Evolutionary conservation across 139 green algal species (phyloP), one percentile per base, ranked within the genome.

Genomic region (Auxenochlorella pyrenoidosa): DNA sequence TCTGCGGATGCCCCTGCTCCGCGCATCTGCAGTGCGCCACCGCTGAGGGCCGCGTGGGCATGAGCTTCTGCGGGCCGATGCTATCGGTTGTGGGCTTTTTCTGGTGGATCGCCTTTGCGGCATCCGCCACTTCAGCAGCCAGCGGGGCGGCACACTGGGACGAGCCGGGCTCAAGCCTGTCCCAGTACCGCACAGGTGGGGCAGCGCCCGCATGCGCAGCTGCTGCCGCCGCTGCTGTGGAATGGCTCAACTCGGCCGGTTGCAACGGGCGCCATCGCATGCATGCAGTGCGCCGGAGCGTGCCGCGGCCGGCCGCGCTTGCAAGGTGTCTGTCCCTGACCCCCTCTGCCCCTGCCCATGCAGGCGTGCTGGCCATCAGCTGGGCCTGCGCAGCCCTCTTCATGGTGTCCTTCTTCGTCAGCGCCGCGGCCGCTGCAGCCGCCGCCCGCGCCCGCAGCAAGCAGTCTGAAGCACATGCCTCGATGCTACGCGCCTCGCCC

Each of bases 341-440:
- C n/a, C n/a, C n/a, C n/a, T n/a, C n/a, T n/a, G n/a, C 24, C 10
- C 73, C 12, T 80, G 41, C 41, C 22, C 4, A 0, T 75, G 79
- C 80, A 85, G 80, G 60, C 26, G 80, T 85, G 60, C 40, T 85
- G 80, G 80, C 26, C 40, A 5, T 85, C 21, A 77, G 63, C 80
- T 85, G 80, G 80, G 32, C 3, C 41, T 28, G 21, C 59, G 72
- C 66, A 26, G 66, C 13, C 0, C 60, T 85, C 15, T 85, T 77
- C 80, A 72, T 85, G 38, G 58, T 47, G 28, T 59, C 40, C 30
- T 85, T 85, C 80, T 47, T 76, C 15, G 63, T 76, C 40, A 60
- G 38, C 28, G 59, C 80, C 5, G 63, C 68, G 1, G 54, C 80
- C 6, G 80, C 68, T 6, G 72, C 80, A n/a, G 80, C 80, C 22